Conservation (phyloP, 257 asterid genomes). For the Eustoma russellianum region DNA sequence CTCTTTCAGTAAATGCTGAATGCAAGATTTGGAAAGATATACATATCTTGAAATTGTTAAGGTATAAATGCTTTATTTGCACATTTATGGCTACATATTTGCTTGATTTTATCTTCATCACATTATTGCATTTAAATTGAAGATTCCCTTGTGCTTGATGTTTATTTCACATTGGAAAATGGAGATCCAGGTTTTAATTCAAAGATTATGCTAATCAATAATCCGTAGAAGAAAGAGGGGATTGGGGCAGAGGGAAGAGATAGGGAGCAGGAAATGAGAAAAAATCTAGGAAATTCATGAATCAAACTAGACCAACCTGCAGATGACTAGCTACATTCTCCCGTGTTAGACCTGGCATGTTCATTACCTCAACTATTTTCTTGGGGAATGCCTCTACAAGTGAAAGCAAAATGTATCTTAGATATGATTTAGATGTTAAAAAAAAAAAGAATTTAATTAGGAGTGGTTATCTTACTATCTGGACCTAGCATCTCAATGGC, state of each 20-base stretch:
- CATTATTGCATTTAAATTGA: constrained; percentile 2
- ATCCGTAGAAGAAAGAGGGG: background rate
- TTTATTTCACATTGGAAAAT: constrained; percentile 10
- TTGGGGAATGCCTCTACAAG: constrained; percentile 56
- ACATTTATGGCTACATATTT: background rate
- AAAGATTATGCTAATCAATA: constrained; percentile 14
- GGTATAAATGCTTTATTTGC: background rate
- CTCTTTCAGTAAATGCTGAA: background rate
- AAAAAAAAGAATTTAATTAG: background rate
- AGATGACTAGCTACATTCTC: constrained; percentile 81
- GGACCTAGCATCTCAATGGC: constrained; percentile 41
- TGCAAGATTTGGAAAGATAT: background rate
- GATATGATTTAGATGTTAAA: background rate
- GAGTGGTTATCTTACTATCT: constrained; percentile 32
- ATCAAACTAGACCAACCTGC: constrained; percentile 40
- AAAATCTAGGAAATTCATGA: background rate
- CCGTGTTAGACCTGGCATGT: constrained; percentile 50
- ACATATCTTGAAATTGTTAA: background rate
- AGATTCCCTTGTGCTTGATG: constrained; percentile 16
- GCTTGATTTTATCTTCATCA: background rate
- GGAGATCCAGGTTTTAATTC: constrained; percentile 21
- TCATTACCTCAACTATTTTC: constrained; percentile 64
- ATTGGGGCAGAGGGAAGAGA: background rate
- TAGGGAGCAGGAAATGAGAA: background rate
- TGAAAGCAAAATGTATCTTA: background rate